A percentile compares a stretch with the other conserved stretches of the same genome.
Conservation (phyloP, 768 basidiomycete genomes). For the Hypholoma fasciculare region DNA sequence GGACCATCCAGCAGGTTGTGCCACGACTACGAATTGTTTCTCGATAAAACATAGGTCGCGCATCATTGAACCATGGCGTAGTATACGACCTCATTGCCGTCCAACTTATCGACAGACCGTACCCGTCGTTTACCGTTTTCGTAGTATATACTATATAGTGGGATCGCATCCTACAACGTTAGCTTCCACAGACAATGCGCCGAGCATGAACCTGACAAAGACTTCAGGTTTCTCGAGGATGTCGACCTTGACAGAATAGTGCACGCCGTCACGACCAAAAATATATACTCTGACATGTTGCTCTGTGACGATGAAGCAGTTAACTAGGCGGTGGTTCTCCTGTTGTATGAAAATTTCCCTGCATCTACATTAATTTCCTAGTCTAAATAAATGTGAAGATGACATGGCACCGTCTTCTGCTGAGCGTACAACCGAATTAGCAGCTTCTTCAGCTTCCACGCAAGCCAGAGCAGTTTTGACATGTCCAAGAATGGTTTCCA, state of each 20-base stretch:
- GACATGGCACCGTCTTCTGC: too few species aligned
- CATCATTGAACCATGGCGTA: neutral
- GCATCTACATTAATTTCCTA: too few species aligned
- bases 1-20: conserved; percentile 20
- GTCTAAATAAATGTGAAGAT: too few species aligned
- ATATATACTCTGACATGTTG: conserved; percentile 6
- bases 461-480: too few species aligned
- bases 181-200: conserved; percentile 14
- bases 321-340: conserved; percentile 16
- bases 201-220: conserved; percentile 21
- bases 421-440: too few species aligned
- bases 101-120: neutral
- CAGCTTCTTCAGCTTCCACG: too few species aligned
- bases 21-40: conserved; percentile 16
- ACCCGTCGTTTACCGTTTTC: conserved; percentile 2
- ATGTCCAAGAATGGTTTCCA: too few species aligned
- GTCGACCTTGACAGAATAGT: conserved; percentile 10
- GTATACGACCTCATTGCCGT: neutral
- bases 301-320: conserved; percentile 13
- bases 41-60: conserved; percentile 7
- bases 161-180: conserved; percentile 17
- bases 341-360: conserved; percentile 18
- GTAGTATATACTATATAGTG: conserved; percentile 20
- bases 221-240: conserved; percentile 12
- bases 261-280: conserved; percentile 19